phyloP scores from a whole-genome alignment of 192 early-diverging fungal genomes.

The Rhizophlyctis rosea region DNA sequence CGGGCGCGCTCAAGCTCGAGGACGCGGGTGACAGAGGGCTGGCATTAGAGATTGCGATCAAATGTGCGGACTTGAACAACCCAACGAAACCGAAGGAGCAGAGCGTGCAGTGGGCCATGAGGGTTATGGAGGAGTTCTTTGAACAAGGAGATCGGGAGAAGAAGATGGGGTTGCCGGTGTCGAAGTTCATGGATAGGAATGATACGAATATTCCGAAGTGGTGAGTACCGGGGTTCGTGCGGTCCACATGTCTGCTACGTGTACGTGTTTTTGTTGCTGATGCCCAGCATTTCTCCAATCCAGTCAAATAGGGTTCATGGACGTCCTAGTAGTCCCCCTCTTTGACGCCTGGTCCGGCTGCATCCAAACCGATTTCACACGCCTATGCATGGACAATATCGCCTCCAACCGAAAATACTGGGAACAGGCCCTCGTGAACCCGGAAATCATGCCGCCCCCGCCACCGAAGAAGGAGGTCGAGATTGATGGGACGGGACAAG shows the following conservation, averaged over 20 bases:
- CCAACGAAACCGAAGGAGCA: slow-evolving; percentile 44
- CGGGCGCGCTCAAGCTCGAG: slow-evolving; percentile 43
- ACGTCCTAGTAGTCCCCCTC: slow-evolving; percentile 51
- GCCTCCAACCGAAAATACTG: slow-evolving; percentile 44
- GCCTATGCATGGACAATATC: slow-evolving; percentile 46
- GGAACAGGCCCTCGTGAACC: slow-evolving; percentile 43
- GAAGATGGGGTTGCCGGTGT: slow-evolving; percentile 49
- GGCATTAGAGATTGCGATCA: slow-evolving; percentile 56
- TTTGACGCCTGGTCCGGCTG: slow-evolving; percentile 50
- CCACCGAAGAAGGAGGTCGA: not conserved
- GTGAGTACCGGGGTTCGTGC: slow-evolving; percentile 20
- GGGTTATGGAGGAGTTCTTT: slow-evolving; percentile 61
- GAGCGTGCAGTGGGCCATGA: slow-evolving; percentile 45
- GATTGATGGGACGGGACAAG: not conserved
- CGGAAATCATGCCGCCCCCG: slow-evolving; percentile 34
- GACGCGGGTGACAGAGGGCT: slow-evolving; percentile 41
- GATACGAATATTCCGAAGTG: slow-evolving; percentile 61
- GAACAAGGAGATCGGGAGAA: slow-evolving; percentile 53
- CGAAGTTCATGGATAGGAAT: slow-evolving; percentile 59
- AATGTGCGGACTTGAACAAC: slow-evolving; percentile 59
- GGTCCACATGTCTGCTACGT: slow-evolving; percentile 7
- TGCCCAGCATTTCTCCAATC: not conserved
- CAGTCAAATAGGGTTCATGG: slow-evolving; percentile 61
- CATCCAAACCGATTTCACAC: slow-evolving; percentile 41
- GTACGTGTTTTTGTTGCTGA: not conserved